Evolutionary conservation across 495 filamentous ascomycete species (phyloP).

Genomic region (Clavariopsis aquatica): DNA sequence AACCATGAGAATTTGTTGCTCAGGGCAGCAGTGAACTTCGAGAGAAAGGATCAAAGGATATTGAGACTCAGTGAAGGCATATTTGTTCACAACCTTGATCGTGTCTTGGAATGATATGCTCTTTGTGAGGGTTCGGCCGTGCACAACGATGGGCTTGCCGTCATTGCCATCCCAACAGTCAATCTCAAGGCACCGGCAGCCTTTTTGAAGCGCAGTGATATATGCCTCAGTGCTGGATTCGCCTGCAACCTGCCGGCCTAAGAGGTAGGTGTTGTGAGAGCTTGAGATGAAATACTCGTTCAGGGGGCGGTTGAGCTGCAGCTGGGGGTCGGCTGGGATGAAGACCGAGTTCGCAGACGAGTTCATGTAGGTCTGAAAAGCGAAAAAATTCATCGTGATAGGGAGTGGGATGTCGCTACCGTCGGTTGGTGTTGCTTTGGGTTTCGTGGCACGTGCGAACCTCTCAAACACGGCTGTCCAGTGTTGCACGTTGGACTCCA

Average conservation of each 20-base stretch:
- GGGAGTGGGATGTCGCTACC: conserved; percentile 40
- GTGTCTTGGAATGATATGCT: conserved; percentile 85
- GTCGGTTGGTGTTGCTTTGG: conserved; percentile 47
- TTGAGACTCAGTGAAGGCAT: conserved; percentile 77
- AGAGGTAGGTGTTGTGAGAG: conserved; percentile 96
- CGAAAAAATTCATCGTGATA: conserved; percentile 68
- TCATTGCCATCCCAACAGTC: conserved; percentile 96
- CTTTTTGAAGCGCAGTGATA: conserved; percentile 81
- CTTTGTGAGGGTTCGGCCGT: conserved; percentile 85
- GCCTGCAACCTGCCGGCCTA: conserved; percentile 85
- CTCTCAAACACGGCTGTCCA: conserved; percentile 78
- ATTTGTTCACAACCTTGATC: conserved; percentile 87
- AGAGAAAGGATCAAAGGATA: conserved; percentile 93
- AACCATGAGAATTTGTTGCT: conserved; percentile 86
- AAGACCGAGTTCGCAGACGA: conserved; percentile 63
- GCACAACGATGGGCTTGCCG: conserved; percentile 81
- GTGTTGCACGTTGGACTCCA: conserved; percentile 61
- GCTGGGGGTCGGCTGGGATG: conserved; percentile 47
- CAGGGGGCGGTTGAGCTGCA: conserved; percentile 74
- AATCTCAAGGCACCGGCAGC: conserved; percentile 93
- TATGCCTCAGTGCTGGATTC: conserved; percentile 92
- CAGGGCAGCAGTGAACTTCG: conserved; percentile 85
- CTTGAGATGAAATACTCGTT: conserved; percentile 99
- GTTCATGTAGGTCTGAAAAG: conserved; percentile 73
- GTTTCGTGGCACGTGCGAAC: conserved; percentile 65